Evolutionary conservation across 352 stramenopile species (phyloP).

Genomic region (Peronosclerospora sorghi): DNA sequence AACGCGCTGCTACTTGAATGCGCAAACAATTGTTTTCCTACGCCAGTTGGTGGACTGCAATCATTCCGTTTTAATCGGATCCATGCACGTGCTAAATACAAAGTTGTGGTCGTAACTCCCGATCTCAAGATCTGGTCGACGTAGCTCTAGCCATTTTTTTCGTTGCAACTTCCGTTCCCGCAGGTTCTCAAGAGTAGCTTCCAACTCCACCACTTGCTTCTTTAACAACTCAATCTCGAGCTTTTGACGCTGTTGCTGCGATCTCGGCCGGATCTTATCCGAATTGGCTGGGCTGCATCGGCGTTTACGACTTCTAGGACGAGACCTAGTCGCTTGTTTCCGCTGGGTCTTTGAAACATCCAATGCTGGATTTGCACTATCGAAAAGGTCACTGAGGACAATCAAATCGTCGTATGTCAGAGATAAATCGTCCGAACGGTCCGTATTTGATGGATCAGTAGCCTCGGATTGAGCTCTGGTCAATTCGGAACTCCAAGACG

Average conservation of each 20-base stretch:
- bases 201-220: conserved; percentile 17
- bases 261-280: conserved; percentile 8
- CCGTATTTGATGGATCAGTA: conserved; percentile 9
- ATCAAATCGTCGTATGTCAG: conserved; percentile 19
- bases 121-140: neutral
- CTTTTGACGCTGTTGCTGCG: conserved; percentile 26
- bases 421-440: conserved; percentile 13
- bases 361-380: conserved; percentile 1
- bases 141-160: conserved; percentile 2
- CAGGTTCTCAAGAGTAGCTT: conserved; percentile 13
- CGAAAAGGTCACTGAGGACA: conserved; percentile 19
- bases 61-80: conserved; percentile 5
- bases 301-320: conserved; percentile 9
- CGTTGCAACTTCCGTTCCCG: conserved; percentile 16
- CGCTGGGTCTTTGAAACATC: neutral
- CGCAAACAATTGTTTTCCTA: conserved; percentile 33
- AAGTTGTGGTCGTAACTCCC: neutral
- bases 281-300: neutral
- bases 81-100: conserved; percentile 2
- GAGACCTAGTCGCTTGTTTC: neutral
- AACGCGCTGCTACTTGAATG: conserved; percentile 13
- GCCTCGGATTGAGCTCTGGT: neutral
- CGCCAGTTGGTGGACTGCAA: conserved; percentile 15
- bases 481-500: neutral
- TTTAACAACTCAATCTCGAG: conserved; percentile 22